Conservation (phyloP, 116 monocot genomes). For the Posidonia oceanica region DNA sequence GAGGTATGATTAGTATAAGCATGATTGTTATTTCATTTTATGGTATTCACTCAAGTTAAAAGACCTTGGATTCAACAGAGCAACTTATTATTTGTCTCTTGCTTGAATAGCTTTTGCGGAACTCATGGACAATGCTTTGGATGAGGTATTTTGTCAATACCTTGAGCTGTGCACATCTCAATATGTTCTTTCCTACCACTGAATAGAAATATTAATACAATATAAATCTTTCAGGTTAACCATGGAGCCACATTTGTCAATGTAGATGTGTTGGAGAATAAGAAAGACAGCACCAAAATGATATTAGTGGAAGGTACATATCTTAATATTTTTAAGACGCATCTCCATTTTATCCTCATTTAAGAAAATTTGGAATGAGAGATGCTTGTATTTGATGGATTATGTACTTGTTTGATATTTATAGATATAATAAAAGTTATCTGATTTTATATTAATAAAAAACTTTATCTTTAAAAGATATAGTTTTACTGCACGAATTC, state of each 20-base stretch:
- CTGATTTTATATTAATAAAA: too few species aligned
- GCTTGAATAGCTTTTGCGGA: conserved; percentile 76
- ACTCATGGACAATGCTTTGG: conserved; percentile 89
- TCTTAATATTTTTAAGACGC: not conserved
- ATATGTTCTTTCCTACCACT: not conserved
- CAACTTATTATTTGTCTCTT: not conserved
- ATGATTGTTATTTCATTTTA: too few species aligned
- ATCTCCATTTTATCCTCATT: not conserved
- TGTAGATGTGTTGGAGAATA: conserved; percentile 60
- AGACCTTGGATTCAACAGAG: too few species aligned
- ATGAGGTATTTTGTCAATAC: conserved; percentile 53
- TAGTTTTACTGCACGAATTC: too few species aligned
- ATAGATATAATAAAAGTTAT: too few species aligned
- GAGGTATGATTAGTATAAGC: conserved; percentile 37
- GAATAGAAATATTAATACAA: not conserved
- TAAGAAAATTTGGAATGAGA: too few species aligned
- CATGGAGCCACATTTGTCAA: conserved; percentile 92
- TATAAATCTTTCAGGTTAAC: conserved; percentile 38
- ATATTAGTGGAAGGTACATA: conserved; percentile 73
- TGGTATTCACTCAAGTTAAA: too few species aligned
- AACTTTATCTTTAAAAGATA: too few species aligned
- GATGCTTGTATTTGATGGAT: too few species aligned
- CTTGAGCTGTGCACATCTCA: conserved; percentile 3
- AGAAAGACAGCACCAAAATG: conserved; percentile 71
- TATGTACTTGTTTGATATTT: too few species aligned